Base-by-base conservation (phyloP, 305 asterid genomes). In the Plantago coronopus region DNA sequence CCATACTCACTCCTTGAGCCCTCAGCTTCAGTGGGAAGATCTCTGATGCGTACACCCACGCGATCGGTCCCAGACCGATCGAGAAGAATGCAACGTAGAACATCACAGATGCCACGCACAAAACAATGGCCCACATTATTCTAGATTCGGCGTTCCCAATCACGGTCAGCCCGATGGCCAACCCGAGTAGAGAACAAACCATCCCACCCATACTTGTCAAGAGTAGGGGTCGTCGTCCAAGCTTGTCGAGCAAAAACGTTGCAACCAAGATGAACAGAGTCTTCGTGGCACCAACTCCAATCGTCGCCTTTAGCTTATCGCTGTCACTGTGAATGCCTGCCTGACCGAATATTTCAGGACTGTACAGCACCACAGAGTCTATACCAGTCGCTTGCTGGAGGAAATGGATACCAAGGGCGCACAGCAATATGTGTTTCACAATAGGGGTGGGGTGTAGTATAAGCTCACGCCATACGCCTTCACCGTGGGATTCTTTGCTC, bases 1-100 rank as follows among this genome's bases (percentile, higher is more conserved):
- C 58, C 58, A 53, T 53, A 25, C 58, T 53, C 31, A 37, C 27
- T 12, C 58, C 58, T 4, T 53, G 58, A 23, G 58, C 58, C 42
- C 58, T 53, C 2, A 53, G 10, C 11, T 16, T 25, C 19, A 53
- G 15, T 2, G 58, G 58, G 42, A 53, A 53, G 13, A 53, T 53
- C 58, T 53, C 58, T 6, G 58, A 53, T 17, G 40, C n/a, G 58
- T 53, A 53, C 5, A 53, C 58, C 58, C 58, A 53, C 16, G 58
- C 40, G 9, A 53, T 25, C 0, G 58, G 58, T 12, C 58, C 58
- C 38, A 53, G 27, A 0, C 58, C 58, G 40, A 53, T 53, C 19
- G 58, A 53, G 58, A 53, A 53, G 11, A 53, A 53, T 53, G 58
- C 58, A 19, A 53, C 58, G 3, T 22, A 31, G 1, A 37, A 31